phyloP scores from a whole-genome alignment of 2,329 filamentous ascomycete genomes.

The Fusarium falciforme region DNA sequence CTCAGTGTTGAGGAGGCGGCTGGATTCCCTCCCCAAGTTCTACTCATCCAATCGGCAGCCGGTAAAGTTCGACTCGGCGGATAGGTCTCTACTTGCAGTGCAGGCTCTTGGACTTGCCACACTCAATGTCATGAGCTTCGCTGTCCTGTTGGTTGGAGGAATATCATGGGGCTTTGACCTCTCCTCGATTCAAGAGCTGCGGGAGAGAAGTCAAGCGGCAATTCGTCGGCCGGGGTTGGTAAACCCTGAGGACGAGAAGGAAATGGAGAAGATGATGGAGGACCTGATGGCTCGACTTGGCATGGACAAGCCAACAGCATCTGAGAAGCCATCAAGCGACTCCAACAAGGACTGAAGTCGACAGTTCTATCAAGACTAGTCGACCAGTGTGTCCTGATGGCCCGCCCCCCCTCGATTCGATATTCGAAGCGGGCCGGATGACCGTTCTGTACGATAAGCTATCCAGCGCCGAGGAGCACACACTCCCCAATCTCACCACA shows the following conservation, averaged over 20 bases:
- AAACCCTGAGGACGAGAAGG: conserved; percentile 64
- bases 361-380: not conserved
- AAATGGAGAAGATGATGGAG: conserved; percentile 72
- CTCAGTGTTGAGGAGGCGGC: conserved; percentile 72
- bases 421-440: not conserved
- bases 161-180: conserved; percentile 83
- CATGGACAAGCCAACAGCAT: conserved; percentile 45
- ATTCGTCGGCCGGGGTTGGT: conserved; percentile 49
- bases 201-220: conserved; percentile 59
- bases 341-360: conserved; percentile 23
- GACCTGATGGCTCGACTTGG: conserved; percentile 65
- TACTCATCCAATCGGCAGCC: conserved; percentile 69
- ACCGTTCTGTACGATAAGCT: conserved; percentile 34
- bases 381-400: not conserved
- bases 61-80: conserved; percentile 43
- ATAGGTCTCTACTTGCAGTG: conserved; percentile 71
- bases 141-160: conserved; percentile 79
- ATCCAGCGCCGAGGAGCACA: not conserved
- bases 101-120: conserved; percentile 90
- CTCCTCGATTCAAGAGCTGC: conserved; percentile 73
- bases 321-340: conserved; percentile 16
- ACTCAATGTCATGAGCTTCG: conserved; percentile 82
- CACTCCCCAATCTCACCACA: not conserved
- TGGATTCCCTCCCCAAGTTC: conserved; percentile 74
- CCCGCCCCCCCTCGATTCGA: not conserved